Evolutionary conservation across 495 filamentous ascomycete species (phyloP).

Genomic region (Hypomontagnella submonticulosa): DNA sequence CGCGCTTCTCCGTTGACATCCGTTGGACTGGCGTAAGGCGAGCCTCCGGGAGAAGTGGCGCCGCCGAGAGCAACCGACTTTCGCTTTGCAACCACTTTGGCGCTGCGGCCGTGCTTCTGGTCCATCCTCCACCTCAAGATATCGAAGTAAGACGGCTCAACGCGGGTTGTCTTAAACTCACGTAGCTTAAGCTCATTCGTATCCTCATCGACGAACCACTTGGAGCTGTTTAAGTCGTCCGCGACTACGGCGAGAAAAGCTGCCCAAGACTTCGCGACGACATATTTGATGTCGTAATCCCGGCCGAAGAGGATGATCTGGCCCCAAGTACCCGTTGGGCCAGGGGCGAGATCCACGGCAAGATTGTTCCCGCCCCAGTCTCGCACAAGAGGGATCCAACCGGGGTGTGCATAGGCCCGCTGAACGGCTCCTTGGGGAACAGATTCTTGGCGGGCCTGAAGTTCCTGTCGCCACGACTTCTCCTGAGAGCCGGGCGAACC

Average conservation of each 20-base stretch:
- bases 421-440: conserved; percentile 88
- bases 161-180: conserved; percentile 86
- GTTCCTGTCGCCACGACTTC: conserved; percentile 79
- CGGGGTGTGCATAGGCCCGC: conserved; percentile 92
- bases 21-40: conserved; percentile 64
- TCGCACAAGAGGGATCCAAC: conserved; percentile 94
- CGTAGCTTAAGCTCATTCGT: conserved; percentile 88
- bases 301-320: conserved; percentile 96
- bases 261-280: conserved; percentile 92
- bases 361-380: conserved; percentile 99
- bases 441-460: conserved; percentile 85
- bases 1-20: conserved; percentile 59
- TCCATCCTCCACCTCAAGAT: conserved; percentile 94
- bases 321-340: conserved; percentile 90
- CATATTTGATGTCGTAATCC: conserved; percentile 98
- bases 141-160: conserved; percentile 94
- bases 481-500: conserved; percentile 66
- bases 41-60: conserved; percentile 56
- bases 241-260: conserved; percentile 86
- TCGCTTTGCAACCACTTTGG: conserved; percentile 51
- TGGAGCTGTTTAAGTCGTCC: conserved; percentile 87
- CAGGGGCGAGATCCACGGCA: conserved; percentile 92
- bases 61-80: conserved; percentile 51
- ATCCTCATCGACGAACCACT: conserved; percentile 91
- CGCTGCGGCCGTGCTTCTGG: conserved; percentile 85